Evolutionary conservation across 2,329 filamentous ascomycete genomes (phyloP).

Genomic region (Botrytis squamosa): DNA sequence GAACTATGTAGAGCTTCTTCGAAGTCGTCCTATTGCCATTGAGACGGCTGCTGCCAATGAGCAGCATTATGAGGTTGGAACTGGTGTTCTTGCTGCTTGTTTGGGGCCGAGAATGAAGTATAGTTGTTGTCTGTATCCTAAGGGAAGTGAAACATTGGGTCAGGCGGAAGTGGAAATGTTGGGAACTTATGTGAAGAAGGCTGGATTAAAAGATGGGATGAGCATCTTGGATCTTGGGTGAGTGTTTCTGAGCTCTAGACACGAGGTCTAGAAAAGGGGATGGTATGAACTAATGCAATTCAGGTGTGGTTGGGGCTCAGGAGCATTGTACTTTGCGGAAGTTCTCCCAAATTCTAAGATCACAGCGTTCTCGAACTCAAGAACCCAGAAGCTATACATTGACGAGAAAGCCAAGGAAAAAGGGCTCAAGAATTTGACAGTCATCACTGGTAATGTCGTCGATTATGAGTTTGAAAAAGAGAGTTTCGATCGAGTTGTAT

Average conservation of each 20-base stretch:
- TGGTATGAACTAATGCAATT: background rate
- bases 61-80: conserved; percentile 73
- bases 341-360: conserved; percentile 60
- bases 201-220: conserved; percentile 41
- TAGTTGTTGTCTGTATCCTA: conserved; percentile 64
- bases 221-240: conserved; percentile 37
- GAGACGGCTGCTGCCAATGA: conserved; percentile 63
- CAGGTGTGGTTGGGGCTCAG: conserved; percentile 69
- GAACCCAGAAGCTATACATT: conserved; percentile 66
- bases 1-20: conserved; percentile 59
- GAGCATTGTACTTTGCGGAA: conserved; percentile 64
- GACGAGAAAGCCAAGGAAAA: conserved; percentile 56
- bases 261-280: background rate
- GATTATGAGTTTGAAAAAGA: conserved; percentile 61
- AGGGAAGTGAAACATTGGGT: conserved; percentile 59
- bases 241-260: conserved; percentile 20
- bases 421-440: conserved; percentile 57
- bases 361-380: conserved; percentile 68
- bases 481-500: conserved; percentile 63
- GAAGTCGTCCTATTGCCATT: conserved; percentile 63
- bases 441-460: conserved; percentile 66
- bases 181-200: conserved; percentile 59
- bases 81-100: conserved; percentile 58
- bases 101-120: conserved; percentile 73
- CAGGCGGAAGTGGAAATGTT: conserved; percentile 68